Percentiles rank a stretch among this genome's conserved stretches.
Conservation (phyloP, 306 rosid genomes). For the Vigna mungo region DNA sequence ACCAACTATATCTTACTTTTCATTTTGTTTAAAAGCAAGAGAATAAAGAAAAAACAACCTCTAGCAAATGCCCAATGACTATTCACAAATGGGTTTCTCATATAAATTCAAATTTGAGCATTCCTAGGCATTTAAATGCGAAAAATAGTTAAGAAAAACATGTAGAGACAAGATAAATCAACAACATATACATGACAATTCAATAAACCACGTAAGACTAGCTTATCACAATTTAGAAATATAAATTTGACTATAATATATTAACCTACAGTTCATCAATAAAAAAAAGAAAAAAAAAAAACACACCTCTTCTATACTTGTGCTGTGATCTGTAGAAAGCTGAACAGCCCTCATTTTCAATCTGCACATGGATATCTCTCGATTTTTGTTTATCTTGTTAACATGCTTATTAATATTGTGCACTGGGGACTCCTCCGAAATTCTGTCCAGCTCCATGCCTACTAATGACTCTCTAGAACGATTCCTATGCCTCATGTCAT, state of each 20-base stretch:
- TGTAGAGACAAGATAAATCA: not conserved
- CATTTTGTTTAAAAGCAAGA: not conserved
- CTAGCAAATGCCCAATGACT: constrained; percentile 11
- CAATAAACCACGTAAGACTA: constrained; percentile 19
- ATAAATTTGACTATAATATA: constrained; percentile 15
- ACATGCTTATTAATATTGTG: constrained; percentile 61
- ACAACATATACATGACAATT: constrained; percentile 13
- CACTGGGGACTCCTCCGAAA: constrained; percentile 74
- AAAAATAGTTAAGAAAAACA: not conserved
- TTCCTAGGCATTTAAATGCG: not conserved
- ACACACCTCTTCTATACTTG: constrained; percentile 64
- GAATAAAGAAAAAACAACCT: not conserved
- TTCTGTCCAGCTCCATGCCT: constrained; percentile 73
- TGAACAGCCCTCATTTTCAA: constrained; percentile 74
- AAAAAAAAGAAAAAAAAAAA: constrained; percentile 10
- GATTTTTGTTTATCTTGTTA: constrained; percentile 59
- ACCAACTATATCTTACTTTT: not conserved
- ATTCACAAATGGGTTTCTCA: constrained; percentile 6
- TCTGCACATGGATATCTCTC: constrained; percentile 66
- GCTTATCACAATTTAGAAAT: constrained; percentile 28
- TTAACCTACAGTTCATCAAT: constrained; percentile 24
- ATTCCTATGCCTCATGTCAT: constrained; percentile 62
- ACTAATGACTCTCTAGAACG: constrained; percentile 70
- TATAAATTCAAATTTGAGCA: not conserved
- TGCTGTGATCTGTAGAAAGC: constrained; percentile 77